Evolutionary conservation across 2,329 filamentous ascomycete genomes (phyloP).

Genomic region (Camptophora hylomeconis): DNA sequence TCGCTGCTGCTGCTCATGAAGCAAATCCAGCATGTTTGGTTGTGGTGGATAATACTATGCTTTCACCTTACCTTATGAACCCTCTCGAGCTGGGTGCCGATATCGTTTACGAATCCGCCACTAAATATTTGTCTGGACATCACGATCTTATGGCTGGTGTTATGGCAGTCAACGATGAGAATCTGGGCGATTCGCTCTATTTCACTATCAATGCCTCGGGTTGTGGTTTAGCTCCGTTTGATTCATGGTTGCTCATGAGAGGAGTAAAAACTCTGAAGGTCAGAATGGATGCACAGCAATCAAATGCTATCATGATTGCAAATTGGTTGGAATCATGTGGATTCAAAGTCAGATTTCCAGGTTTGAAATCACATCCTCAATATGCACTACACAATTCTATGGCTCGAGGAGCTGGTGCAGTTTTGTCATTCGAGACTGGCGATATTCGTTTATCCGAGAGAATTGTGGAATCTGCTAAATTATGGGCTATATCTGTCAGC

Average conservation of each 20-base stretch:
- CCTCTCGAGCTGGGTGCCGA: slow-evolving; percentile 90
- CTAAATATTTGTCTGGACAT: slow-evolving; percentile 94
- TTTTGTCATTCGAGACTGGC: slow-evolving; percentile 91
- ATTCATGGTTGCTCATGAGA: slow-evolving; percentile 88
- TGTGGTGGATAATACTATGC: slow-evolving; percentile 96
- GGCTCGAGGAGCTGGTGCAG: slow-evolving; percentile 84
- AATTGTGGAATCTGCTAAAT: slow-evolving; percentile 80
- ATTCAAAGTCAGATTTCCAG: slow-evolving; percentile 91
- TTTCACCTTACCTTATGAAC: slow-evolving; percentile 87
- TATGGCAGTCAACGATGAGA: slow-evolving; percentile 73
- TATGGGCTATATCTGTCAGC: slow-evolving; percentile 93
- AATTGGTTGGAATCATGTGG: slow-evolving; percentile 74
- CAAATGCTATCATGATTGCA: slow-evolving; percentile 69
- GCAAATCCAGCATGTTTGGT: slow-evolving; percentile 69
- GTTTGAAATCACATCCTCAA: slow-evolving; percentile 86
- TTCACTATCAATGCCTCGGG: slow-evolving; percentile 96
- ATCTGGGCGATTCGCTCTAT: slow-evolving; percentile 77
- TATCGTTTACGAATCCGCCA: slow-evolving; percentile 93
- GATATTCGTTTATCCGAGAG: slow-evolving; percentile 71
- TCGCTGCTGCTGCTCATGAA: slow-evolving; percentile 63
- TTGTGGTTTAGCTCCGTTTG: slow-evolving; percentile 86
- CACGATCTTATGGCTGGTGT: slow-evolving; percentile 99
- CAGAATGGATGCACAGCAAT: slow-evolving; percentile 96
- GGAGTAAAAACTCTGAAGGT: slow-evolving; percentile 95
- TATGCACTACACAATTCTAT: slow-evolving; percentile 94